phyloP scores from a whole-genome alignment of 106 monocot genomes.

The Narthecium ossifragum region DNA sequence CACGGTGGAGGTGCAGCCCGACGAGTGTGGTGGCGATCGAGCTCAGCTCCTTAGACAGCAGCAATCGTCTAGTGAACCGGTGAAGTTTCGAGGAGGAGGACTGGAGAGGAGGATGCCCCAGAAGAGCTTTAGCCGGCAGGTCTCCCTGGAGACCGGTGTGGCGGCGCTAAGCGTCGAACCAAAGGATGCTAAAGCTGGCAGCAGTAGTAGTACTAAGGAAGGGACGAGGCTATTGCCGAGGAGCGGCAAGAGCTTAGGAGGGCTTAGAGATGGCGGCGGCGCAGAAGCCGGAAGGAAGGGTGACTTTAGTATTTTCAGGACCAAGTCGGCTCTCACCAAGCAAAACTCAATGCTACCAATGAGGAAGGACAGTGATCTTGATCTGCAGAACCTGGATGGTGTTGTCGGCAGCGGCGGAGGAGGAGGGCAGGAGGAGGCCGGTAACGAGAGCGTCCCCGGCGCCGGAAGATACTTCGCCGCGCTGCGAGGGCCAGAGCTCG shows the following conservation, averaged over 20 bases:
- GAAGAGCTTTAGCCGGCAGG: conserved; percentile 43
- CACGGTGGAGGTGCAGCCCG: conserved; percentile 1
- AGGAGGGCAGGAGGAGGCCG: conserved; percentile 10
- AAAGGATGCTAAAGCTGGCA: neutral
- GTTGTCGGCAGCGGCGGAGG: neutral
- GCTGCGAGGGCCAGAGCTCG: conserved; percentile 81
- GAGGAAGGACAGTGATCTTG: conserved; percentile 27
- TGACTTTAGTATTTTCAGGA: conserved; percentile 88
- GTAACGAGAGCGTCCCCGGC: conserved; percentile 41
- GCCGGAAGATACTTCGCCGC: conserved; percentile 96
- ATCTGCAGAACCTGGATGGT: conserved; percentile 7
- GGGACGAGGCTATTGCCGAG: conserved; percentile 18
- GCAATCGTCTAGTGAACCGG: conserved; percentile 13
- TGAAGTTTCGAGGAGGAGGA: conserved; percentile 20
- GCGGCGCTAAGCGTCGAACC: conserved; percentile 14
- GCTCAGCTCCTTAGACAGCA: no score
- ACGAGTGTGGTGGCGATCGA: neutral
- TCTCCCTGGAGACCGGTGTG: conserved; percentile 59
- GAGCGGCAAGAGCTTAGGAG: conserved; percentile 52
- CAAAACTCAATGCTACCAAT: conserved; percentile 60
- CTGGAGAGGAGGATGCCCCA: neutral
- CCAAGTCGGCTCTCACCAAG: conserved; percentile 69
- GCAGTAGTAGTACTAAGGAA: conserved; percentile 3
- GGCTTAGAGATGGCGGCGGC: neutral
- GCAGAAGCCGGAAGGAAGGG: conserved; percentile 23